A percentile compares a stretch with the other conserved stretches of the same genome.
Evolutionary conservation across 352 stramenopile genomes (phyloP).

Genomic region (Pythium vanterpoolii): DNA sequence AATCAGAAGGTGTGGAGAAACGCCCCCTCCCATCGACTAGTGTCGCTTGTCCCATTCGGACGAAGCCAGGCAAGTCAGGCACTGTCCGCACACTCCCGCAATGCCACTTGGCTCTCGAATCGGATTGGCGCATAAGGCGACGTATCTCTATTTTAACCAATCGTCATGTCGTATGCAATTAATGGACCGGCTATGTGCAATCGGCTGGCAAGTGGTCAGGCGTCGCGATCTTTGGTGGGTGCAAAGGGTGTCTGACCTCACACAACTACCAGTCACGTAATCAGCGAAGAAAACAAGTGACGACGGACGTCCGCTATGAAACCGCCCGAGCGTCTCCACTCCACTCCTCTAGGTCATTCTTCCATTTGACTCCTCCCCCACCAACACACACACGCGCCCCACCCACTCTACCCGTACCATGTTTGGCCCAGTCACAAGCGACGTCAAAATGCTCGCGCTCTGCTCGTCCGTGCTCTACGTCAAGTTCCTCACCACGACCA

Average conservation of each 20-base stretch:
- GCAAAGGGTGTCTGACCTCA: not conserved
- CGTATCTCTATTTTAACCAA: not conserved
- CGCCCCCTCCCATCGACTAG: not conserved
- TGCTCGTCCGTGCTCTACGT: conserved; percentile 35
- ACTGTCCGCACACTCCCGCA: not conserved
- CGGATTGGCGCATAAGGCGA: not conserved
- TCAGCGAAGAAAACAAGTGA: not conserved
- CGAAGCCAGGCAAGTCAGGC: not conserved
- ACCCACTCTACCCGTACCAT: not conserved
- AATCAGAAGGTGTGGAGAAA: not conserved
- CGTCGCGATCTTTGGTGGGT: not conserved
- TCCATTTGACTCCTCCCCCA: not conserved
- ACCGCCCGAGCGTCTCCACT: not conserved
- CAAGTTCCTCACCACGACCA: conserved; percentile 55
- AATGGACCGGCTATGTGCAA: conserved; percentile 10
- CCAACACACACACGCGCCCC: not conserved
- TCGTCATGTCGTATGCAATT: not conserved
- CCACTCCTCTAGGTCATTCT: not conserved
- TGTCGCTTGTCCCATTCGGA: not conserved
- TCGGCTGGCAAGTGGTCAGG: conserved; percentile 1
- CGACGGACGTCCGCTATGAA: not conserved
- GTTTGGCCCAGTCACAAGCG: conserved; percentile 3
- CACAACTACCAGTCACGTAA: not conserved
- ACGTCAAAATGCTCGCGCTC: conserved; percentile 4
- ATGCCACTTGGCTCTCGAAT: no score